Evolutionary conservation across 208 protist genomes (phyloP).

Genomic region (Wallacemonas sp.): DNA sequence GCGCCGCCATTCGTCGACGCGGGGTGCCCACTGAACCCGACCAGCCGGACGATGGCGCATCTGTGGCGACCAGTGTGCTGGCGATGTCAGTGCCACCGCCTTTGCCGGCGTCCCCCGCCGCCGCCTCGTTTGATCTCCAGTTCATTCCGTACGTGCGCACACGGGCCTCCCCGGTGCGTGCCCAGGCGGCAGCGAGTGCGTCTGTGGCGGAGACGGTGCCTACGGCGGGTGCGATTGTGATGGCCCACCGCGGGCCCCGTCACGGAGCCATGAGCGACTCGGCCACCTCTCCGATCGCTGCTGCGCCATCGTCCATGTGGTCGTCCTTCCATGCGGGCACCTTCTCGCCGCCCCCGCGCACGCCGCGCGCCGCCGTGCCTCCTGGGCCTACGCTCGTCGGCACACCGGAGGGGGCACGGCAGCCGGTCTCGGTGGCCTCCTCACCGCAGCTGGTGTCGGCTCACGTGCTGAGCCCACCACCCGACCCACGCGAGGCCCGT

Average conservation of each 20-base stretch:
- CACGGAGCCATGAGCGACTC: conserved; percentile 1
- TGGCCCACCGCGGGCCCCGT: background rate
- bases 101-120: background rate
- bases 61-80: no score
- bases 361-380: no score
- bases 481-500: background rate
- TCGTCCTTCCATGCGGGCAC: background rate
- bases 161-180: background rate
- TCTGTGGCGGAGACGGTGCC: background rate
- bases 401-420: no score
- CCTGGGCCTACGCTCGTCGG: no score
- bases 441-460: background rate
- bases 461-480: background rate
- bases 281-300: conserved; percentile 4
- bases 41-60: no score
- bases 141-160: conserved; percentile 11
- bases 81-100: background rate
- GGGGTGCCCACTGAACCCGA: no score
- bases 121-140: background rate
- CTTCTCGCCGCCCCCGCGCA: background rate
- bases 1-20: conserved; percentile 6
- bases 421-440: no score
- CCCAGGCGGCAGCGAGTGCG: no score
- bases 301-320: conserved; percentile 8
- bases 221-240: background rate